Percentiles rank a stretch among this genome's conserved stretches.
Evolutionary conservation across 352 stramenopile species (phyloP).

Genomic region (Thalassiosira pacifica): DNA sequence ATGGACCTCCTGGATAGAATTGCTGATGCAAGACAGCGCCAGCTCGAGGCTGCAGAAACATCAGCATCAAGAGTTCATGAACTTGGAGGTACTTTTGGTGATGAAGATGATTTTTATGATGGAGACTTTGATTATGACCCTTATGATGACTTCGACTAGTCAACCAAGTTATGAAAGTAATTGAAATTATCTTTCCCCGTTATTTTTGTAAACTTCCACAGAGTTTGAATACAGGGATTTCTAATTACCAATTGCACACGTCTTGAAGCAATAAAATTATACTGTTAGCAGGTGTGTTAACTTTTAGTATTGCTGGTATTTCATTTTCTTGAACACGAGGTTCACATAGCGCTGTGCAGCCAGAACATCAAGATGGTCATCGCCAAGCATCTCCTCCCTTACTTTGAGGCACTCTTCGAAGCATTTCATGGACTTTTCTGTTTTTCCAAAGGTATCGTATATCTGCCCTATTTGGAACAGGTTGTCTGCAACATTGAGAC

Average conservation of each 20-base stretch:
- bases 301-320: constrained; percentile 4
- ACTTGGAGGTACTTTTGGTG: constrained; percentile 40
- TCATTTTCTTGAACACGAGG: constrained; percentile 35
- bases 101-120: constrained; percentile 42
- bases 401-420: constrained; percentile 68
- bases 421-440: constrained; percentile 57
- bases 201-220: too few relatives aligned
- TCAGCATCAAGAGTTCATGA: constrained; percentile 38
- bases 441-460: constrained; percentile 64
- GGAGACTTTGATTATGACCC: constrained; percentile 45
- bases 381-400: constrained; percentile 47
- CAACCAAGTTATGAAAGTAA: not conserved
- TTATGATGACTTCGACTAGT: constrained; percentile 46
- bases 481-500: constrained; percentile 54
- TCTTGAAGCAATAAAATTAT: not conserved
- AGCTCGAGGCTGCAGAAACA: constrained; percentile 62
- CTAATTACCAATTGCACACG: too few relatives aligned
- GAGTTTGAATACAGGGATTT: too few relatives aligned
- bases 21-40: constrained; percentile 61
- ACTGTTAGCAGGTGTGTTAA: constrained; percentile 1
- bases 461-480: constrained; percentile 69
- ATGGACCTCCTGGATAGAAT: constrained; percentile 71
- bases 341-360: constrained; percentile 55
- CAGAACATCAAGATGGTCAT: constrained; percentile 67
- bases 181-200: too few relatives aligned